A percentile compares a stretch with the other conserved stretches of the same genome.
These are phyloP conservation scores for Aspergillus bridgeri DNA, from an alignment of 495 filamentous ascomycete genomes.

Conservation along the genomic window DNA sequence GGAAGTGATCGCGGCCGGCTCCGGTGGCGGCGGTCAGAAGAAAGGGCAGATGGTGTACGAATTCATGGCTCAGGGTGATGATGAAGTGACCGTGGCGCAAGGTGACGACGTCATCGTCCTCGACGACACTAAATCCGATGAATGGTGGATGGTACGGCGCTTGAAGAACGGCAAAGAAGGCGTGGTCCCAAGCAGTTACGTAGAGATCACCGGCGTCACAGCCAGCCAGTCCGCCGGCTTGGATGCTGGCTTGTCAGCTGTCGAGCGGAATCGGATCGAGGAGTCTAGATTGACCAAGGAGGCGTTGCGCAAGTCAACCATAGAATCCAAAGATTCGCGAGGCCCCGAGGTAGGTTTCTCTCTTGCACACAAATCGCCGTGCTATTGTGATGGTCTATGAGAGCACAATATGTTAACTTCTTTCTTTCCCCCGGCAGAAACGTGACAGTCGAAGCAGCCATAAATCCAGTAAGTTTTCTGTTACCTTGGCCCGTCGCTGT, in stretches of 20 bases:
- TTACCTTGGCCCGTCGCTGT: neutral
- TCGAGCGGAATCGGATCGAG: slow-evolving; percentile 80
- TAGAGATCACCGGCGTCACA: slow-evolving; percentile 73
- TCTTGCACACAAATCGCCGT: neutral
- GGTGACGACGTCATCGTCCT: slow-evolving; percentile 90
- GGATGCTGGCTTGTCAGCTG: slow-evolving; percentile 65
- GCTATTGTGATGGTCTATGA: too few relatives aligned
- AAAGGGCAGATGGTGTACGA: slow-evolving; percentile 86
- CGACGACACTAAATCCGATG: slow-evolving; percentile 87
- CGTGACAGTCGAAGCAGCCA: slow-evolving; percentile 61
- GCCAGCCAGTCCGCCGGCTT: slow-evolving; percentile 46
- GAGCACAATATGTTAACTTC: slow-evolving; percentile 26
- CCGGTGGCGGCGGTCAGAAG: slow-evolving; percentile 66
- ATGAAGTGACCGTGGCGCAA: slow-evolving; percentile 88
- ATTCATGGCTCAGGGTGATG: slow-evolving; percentile 93
- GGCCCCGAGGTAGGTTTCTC: slow-evolving; percentile 59
- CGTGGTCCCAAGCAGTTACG: slow-evolving; percentile 97
- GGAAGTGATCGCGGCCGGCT: slow-evolving; percentile 79
- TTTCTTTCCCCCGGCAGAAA: slow-evolving; percentile 63
- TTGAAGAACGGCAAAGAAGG: slow-evolving; percentile 89
- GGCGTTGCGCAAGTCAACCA: slow-evolving; percentile 58
- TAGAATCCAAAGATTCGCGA: slow-evolving; percentile 52
- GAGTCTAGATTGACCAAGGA: slow-evolving; percentile 77
- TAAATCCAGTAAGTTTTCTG: slow-evolving; percentile 70
- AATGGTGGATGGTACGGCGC: slow-evolving; percentile 96